Evolutionary conservation across 805 yeast genomes (phyloP), one percentile per base, ranked within the genome.

Genomic region (Candida golubevii): DNA sequence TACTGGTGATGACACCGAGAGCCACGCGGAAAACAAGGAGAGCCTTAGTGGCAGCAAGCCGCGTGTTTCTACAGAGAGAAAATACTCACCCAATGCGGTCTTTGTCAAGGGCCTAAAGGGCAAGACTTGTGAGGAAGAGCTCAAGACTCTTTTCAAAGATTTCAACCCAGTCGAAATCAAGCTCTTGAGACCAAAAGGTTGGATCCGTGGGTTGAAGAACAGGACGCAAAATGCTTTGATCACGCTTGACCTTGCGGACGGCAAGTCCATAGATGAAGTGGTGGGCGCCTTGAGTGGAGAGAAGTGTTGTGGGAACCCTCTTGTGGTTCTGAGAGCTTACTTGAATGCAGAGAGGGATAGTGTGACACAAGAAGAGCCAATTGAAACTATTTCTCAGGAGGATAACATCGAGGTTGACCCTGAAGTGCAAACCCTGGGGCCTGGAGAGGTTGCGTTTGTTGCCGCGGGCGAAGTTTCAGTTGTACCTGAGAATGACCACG

Each of bases 161-260:
- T 79, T 61, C 56, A 58, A 59, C 10, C 80, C 83, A 9, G 63
- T 65, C 31, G 77, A 71, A 35, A 69, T 78, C 33, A 73, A 70
- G 58, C 67, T 79, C 35, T 74, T 70, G 55, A 73, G 69, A 53
- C 67, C 67, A 33, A 55, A 53, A 40, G 65, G 63, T 37, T 52
- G 57, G 33, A 54, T 53, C 43, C 54, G 57, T 35, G 54, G 56
- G 28, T 61, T 69, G 47, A 62, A 61, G 28, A 67, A 65, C 38
- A 65, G 65, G 36, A 53, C 62, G 41, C 71, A 72, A 11, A 72
- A 76, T 41, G 88, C 86, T 41, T 72, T 74, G 64, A 75, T 71
- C 40, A 76, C 71, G 38, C 62, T 76, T 45, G 66, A 69, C 12
- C 42, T 50, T 29, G 44, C 51, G 13, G 66, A 68, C n/a, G 71